phyloP scores from a whole-genome alignment of 345 rosid species.

The Gossypium mustelinum region DNA sequence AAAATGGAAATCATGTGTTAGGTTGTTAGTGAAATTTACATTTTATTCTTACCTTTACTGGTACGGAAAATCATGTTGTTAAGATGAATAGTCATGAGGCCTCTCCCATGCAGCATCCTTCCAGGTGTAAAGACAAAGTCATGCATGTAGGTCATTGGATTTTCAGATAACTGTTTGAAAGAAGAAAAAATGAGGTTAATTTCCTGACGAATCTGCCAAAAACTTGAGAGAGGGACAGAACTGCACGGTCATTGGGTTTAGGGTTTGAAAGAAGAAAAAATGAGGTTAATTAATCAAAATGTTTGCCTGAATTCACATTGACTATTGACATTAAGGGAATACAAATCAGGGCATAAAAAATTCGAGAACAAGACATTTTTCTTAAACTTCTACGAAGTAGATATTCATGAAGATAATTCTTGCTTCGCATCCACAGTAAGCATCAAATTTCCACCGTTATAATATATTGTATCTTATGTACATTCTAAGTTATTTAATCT shows the following conservation, averaged over 20 bases:
- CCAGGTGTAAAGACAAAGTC: constrained; percentile 68
- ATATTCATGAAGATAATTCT: neutral
- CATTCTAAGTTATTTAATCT: constrained; percentile 5
- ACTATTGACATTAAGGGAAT: neutral
- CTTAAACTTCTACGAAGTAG: neutral
- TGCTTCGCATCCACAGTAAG: neutral
- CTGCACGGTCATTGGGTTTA: neutral
- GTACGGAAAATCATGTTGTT: constrained; percentile 68
- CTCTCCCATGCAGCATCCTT: constrained; percentile 69
- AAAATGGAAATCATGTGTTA: neutral
- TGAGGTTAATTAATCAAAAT: neutral
- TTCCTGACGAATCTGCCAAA: neutral
- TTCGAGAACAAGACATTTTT: neutral
- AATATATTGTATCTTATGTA: neutral
- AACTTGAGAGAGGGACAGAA: neutral
- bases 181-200: constrained; percentile 16
- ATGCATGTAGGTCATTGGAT: constrained; percentile 58
- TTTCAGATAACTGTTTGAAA: constrained; percentile 62
- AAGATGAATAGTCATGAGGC: constrained; percentile 58
- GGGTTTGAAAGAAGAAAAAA: no score
- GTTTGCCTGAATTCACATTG: neutral
- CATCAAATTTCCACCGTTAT: neutral
- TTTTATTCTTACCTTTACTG: constrained; percentile 42
- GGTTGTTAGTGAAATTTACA: neutral
- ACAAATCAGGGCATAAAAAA: neutral